Base-by-base conservation (phyloP, 805 yeast species). In the Hanseniaspora meyeri region DNA sequence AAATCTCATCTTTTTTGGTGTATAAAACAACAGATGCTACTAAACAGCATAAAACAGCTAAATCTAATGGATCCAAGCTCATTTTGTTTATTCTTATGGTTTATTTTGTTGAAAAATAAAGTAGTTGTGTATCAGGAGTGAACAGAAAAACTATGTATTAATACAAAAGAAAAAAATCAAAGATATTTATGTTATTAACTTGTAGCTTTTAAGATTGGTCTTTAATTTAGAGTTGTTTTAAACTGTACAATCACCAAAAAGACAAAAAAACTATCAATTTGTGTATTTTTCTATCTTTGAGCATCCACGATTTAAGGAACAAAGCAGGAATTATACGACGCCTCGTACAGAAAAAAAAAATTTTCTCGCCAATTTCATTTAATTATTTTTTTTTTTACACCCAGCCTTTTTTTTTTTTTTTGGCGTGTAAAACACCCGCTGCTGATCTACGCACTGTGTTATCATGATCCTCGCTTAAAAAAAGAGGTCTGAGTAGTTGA, bases 41-140 rank as follows among this genome's bases (percentile, higher is more conserved):
- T 52, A 87, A 74, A 3, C 81, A 83, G 16, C 77, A 74, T 55
- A 89, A 72, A 16, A 87, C 89, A 29, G 82, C 67, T 59, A 82
- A 69, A 69, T 89, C 96, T 57, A 86, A 74, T 6, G 82, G 73
- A 67, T 88, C 95, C 61, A 88, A 70, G 39, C 65, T 66, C 82
- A 78, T 53, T 10, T 42, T 24, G 27, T 24, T 24, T 24, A 24
- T 24, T 24, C 27, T 3, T 24, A 5, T 24, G 27, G 27, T 24
- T 24, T 11, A 27, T 29, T 31, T 45, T 43, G 14, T 42, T 4
- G 27, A 42, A 16, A 42, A 40, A 40, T 17, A 5, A 12, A 19
- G 2, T 19, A 17, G 20, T 7, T 8, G 43, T 20, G 43, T 24
- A 24, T 24, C 27, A 24, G 27, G 5, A 5, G 27, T 24, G 27